These are phyloP conservation scores for Blastocystis sp. DNA, from an alignment of 352 stramenopile genomes.

Conservation along the genomic window DNA sequence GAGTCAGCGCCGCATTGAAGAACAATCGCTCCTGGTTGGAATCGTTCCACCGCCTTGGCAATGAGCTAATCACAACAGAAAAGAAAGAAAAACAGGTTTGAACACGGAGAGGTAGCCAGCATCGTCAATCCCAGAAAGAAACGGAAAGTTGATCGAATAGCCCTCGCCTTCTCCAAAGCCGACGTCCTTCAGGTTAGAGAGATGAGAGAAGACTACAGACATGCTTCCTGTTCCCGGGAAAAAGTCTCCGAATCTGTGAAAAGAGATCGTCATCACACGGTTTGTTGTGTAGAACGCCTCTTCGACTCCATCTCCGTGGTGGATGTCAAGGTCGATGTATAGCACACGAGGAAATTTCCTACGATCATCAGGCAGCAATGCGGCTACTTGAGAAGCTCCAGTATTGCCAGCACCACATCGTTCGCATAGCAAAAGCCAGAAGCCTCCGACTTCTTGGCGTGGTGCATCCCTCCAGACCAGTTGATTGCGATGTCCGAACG, in stretches of 20 bases:
- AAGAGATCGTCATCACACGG: slow-evolving; percentile 96
- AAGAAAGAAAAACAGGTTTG: background rate
- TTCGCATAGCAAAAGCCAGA: slow-evolving; percentile 93
- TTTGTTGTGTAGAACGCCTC: slow-evolving; percentile 92
- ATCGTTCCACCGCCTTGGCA: slow-evolving; percentile 90
- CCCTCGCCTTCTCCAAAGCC: slow-evolving; percentile 83
- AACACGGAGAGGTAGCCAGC: slow-evolving; percentile 19
- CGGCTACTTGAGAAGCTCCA: slow-evolving; percentile 90
- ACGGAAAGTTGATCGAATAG: slow-evolving; percentile 91
- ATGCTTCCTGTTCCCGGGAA: slow-evolving; percentile 92
- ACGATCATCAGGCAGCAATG: slow-evolving; percentile 44
- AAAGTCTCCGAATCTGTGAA: slow-evolving; percentile 96
- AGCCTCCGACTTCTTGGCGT: slow-evolving; percentile 94
- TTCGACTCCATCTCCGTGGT: slow-evolving; percentile 94
- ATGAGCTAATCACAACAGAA: slow-evolving; percentile 72
- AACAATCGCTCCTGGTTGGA: slow-evolving; percentile 87
- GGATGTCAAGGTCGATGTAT: slow-evolving; percentile 99
- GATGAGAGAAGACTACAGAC: background rate
- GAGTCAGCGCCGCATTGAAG: slow-evolving; percentile 95
- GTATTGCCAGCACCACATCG: slow-evolving; percentile 94
- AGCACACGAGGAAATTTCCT: slow-evolving; percentile 82
- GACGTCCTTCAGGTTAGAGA: slow-evolving; percentile 75
- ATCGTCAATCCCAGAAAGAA: slow-evolving; percentile 66
- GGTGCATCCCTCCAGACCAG: slow-evolving; percentile 92
- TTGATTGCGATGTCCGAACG: slow-evolving; percentile 93